Evolutionary conservation across 441 rosid species (phyloP).

Genomic region (Populus hybrid): DNA sequence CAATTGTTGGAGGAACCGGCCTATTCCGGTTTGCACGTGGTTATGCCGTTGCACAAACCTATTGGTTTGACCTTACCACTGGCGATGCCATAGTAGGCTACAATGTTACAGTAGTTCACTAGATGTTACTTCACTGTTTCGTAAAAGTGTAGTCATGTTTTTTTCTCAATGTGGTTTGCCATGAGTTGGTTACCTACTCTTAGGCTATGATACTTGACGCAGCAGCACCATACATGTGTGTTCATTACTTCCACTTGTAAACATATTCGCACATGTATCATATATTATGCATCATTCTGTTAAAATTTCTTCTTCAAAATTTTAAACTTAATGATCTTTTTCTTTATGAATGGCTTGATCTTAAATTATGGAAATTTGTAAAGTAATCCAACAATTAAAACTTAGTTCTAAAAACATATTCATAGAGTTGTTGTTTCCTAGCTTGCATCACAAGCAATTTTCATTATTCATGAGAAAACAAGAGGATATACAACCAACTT

Average conservation of each 20-base stretch:
- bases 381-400: not conserved
- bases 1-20: slow-evolving; percentile 74
- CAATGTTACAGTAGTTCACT: slow-evolving; percentile 34
- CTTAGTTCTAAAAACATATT: not conserved
- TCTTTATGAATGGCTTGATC: too few species aligned
- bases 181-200: not conserved
- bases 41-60: slow-evolving; percentile 51
- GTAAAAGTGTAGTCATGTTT: not conserved
- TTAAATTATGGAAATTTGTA: not conserved
- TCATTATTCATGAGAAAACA: not conserved
- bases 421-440: not conserved
- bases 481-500: not conserved
- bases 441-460: not conserved
- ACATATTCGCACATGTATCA: too few species aligned
- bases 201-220: not conserved
- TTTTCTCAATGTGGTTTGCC: not conserved
- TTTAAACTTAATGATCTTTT: not conserved
- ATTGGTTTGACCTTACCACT: slow-evolving; percentile 37
- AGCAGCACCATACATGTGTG: not conserved
- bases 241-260: not conserved
- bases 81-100: slow-evolving; percentile 67
- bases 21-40: slow-evolving; percentile 68
- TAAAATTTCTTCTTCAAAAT: not conserved
- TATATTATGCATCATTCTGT: not conserved
- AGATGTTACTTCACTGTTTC: not conserved